Percentiles rank a stretch among this genome's conserved stretches.
These are phyloP conservation scores for Patellaria atrata DNA, from an alignment of 495 filamentous ascomycete species.

Conservation along the genomic window DNA sequence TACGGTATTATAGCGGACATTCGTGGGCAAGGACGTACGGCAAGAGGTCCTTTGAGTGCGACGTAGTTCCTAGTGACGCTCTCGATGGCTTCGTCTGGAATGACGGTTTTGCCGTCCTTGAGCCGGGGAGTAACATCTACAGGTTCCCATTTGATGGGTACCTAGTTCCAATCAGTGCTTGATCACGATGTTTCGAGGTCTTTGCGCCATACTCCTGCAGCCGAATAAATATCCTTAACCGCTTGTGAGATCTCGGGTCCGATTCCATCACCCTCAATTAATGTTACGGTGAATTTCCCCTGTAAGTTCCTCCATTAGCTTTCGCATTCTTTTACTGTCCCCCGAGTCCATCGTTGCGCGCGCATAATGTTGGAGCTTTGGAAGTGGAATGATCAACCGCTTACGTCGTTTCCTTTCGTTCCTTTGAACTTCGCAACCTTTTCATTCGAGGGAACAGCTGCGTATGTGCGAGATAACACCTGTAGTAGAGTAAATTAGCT, in stretches of 20 bases:
- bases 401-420: slow-evolving; percentile 73
- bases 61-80: slow-evolving; percentile 88
- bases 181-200: not conserved
- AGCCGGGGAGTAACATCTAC: slow-evolving; percentile 88
- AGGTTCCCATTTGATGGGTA: slow-evolving; percentile 89
- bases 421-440: slow-evolving; percentile 89
- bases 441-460: slow-evolving; percentile 39
- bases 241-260: slow-evolving; percentile 94
- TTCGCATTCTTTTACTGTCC: slow-evolving; percentile 1
- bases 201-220: slow-evolving; percentile 72
- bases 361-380: not conserved
- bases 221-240: slow-evolving; percentile 93
- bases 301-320: slow-evolving; percentile 25
- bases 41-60: slow-evolving; percentile 91
- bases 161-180: slow-evolving; percentile 37
- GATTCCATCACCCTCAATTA: slow-evolving; percentile 98
- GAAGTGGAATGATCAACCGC: slow-evolving; percentile 21
- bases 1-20: slow-evolving; percentile 1
- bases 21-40: slow-evolving; percentile 42
- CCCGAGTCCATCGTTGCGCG: slow-evolving; percentile 1
- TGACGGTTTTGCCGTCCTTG: slow-evolving; percentile 85
- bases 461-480: slow-evolving; percentile 31
- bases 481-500: slow-evolving; percentile 21
- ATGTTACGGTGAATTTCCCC: slow-evolving; percentile 88
- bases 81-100: slow-evolving; percentile 77